A percentile compares a stretch with the other conserved stretches of the same genome.
Conservation (phyloP, 805 yeast genomes). For the Ogataea trehaloabstinens region DNA sequence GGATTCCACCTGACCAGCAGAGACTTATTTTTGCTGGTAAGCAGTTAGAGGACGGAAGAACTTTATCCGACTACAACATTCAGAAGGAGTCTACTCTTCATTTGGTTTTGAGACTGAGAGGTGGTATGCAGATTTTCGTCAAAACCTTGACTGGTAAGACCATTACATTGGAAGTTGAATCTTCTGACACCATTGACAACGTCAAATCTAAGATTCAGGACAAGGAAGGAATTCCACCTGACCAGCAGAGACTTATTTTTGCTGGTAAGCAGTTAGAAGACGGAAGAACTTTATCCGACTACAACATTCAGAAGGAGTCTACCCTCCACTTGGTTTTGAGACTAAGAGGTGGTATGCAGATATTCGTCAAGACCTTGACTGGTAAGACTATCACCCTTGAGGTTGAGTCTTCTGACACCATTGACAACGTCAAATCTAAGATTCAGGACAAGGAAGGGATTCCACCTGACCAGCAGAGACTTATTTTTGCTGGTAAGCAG, state of each 20-base stretch:
- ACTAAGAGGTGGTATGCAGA: conserved; percentile 84
- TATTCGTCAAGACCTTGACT: conserved; percentile 54
- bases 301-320: conserved; percentile 47
- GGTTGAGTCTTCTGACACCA: conserved; percentile 96
- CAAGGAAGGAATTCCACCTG: conserved; percentile 45
- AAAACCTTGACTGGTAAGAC: conserved; percentile 90
- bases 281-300: conserved; percentile 95
- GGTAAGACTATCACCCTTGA: conserved; percentile 80
- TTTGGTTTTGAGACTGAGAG: conserved; percentile 38
- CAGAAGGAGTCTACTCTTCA: conserved; percentile 41
- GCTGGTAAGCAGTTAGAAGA: conserved; percentile 50
- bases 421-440: conserved; percentile 94
- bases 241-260: conserved; percentile 43
- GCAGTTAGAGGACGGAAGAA: conserved; percentile 68
- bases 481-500: conserved; percentile 97
- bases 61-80: conserved; percentile 76
- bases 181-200: conserved; percentile 44
- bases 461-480: conserved; percentile 97
- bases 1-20: conserved; percentile 43
- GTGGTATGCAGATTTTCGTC: conserved; percentile 84
- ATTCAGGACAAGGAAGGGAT: conserved; percentile 97
- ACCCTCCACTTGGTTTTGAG: conserved; percentile 79
- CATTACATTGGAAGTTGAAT: conserved; percentile 58
- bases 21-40: conserved; percentile 44
- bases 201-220: conserved; percentile 44